phyloP scores from a whole-genome alignment of 1,284 basidiomycete species.

The Apiotrichum montevideense region DNA sequence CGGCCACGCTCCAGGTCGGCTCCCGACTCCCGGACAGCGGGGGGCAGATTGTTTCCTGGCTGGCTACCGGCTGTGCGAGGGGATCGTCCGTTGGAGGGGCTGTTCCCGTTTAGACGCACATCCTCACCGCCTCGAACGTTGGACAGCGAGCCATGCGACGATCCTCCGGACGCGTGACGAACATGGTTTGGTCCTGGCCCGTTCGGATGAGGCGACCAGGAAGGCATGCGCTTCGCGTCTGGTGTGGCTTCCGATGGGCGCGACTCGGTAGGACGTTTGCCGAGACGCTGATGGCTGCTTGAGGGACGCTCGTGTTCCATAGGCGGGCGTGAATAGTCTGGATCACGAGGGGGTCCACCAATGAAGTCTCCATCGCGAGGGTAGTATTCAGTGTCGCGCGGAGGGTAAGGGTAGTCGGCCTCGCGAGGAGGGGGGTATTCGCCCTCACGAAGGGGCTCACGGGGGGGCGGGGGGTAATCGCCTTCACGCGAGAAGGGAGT shows the following conservation, averaged over 20 bases:
- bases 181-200: neutral
- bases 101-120: neutral
- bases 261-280: constrained; percentile 12
- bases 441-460: neutral
- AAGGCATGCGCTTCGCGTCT: constrained; percentile 11
- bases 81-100: neutral
- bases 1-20: neutral
- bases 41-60: neutral
- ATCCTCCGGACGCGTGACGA: constrained; percentile 2
- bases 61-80: neutral
- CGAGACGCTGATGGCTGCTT: constrained; percentile 5
- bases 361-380: neutral
- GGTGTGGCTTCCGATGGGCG: constrained; percentile 4
- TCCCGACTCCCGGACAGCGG: neutral
- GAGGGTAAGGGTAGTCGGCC: neutral
- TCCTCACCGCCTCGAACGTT: neutral
- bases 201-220: constrained; percentile 11
- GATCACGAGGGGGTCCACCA: neutral
- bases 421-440: neutral
- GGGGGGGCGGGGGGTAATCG: neutral
- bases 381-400: neutral
- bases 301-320: neutral
- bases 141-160: neutral
- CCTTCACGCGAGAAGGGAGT: neutral
- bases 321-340: neutral